Conservation (phyloP, 805 yeast genomes). For the Candida insectalens region DNA sequence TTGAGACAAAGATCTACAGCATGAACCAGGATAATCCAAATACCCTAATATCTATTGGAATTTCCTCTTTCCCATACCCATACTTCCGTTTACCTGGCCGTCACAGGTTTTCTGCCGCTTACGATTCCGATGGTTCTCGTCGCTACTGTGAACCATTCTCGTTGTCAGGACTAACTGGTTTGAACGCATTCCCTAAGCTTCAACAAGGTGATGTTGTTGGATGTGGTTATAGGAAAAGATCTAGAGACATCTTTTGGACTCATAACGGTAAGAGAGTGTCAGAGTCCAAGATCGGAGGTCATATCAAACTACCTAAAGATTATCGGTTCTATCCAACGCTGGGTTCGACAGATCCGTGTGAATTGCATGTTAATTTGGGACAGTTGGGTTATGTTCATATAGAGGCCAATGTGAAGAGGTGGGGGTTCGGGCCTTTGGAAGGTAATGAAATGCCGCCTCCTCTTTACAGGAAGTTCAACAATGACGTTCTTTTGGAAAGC, state of each 20-base stretch:
- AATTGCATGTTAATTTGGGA: constrained; percentile 87
- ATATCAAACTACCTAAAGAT: constrained; percentile 59
- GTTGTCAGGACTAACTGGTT: constrained; percentile 30
- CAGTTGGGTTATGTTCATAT: constrained; percentile 83
- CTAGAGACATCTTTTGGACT: constrained; percentile 87
- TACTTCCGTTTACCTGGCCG: constrained; percentile 89
- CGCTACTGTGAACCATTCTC: constrained; percentile 72
- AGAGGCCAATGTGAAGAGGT: constrained; percentile 87
- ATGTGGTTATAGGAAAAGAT: constrained; percentile 72
- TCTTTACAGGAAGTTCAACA: constrained; percentile 70
- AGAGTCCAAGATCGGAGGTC: constrained; percentile 78
- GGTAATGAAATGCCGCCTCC: constrained; percentile 94
- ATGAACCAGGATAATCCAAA: constrained; percentile 35
- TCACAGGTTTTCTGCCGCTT: constrained; percentile 75
- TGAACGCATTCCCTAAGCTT: constrained; percentile 45
- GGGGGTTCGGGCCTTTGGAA: constrained; percentile 90
- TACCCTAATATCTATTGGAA: constrained; percentile 55
- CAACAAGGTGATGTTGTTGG: constrained; percentile 90
- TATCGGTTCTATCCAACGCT: constrained; percentile 76
- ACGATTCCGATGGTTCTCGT: constrained; percentile 77
- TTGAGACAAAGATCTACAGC: constrained; percentile 78
- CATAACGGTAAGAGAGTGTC: constrained; percentile 84
- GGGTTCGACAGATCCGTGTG: constrained; percentile 77
- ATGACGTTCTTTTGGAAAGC: constrained; percentile 65
- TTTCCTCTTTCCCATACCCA: constrained; percentile 86